Evolutionary conservation across 176 grass and related monocot species (phyloP).

Genomic region (Carex pumila): DNA sequence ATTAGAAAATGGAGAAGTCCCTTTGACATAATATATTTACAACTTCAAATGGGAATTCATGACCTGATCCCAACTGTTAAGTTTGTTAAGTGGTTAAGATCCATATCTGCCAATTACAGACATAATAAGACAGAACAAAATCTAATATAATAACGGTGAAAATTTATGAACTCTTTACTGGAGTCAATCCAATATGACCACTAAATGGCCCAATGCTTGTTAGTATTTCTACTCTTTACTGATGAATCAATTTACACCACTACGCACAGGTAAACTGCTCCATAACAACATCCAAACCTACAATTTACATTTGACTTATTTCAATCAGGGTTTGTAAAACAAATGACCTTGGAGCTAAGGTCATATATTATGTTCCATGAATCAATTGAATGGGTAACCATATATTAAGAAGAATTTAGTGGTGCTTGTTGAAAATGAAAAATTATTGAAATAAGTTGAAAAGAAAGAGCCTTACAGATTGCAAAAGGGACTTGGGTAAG

Average conservation of each 20-base stretch:
- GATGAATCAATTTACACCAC: not conserved
- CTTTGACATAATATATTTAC: not conserved
- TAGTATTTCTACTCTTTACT: not conserved
- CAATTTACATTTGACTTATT: not conserved
- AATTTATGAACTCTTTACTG: not conserved
- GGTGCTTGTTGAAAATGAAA: not conserved
- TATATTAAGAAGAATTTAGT: not conserved
- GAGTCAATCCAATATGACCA: not conserved
- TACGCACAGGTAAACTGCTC: not conserved
- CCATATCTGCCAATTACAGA: not conserved
- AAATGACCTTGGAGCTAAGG: not conserved
- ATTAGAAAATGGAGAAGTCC: not conserved
- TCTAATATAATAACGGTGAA: not conserved
- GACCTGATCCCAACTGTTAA: not conserved
- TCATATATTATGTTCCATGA: not conserved
- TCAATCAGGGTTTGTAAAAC: not conserved
- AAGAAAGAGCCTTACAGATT: slow-evolving; percentile 42
- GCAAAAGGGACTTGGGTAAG: slow-evolving; percentile 59
- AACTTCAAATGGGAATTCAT: not conserved
- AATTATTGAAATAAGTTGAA: not conserved
- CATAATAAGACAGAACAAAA: not conserved
- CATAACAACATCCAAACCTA: not conserved
- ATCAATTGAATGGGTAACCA: not conserved
- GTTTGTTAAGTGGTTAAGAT: not conserved
- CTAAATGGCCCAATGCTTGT: not conserved